Evolutionary conservation across 2,329 filamentous ascomycete genomes (phyloP), one percentile per base, ranked within the genome.

Genomic region (Diaporthe sp.): DNA sequence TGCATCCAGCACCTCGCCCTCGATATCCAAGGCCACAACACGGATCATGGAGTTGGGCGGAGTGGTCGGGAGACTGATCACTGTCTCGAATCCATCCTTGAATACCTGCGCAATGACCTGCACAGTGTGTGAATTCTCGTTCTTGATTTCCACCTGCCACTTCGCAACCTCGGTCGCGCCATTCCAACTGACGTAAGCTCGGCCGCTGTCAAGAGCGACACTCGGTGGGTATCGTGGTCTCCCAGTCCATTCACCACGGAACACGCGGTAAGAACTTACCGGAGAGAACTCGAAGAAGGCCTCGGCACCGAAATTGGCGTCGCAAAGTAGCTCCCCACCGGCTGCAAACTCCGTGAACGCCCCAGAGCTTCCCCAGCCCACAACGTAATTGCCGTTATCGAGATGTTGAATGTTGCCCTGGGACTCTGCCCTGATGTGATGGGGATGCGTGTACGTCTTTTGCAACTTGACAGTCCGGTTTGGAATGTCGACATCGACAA

Each of bases 401-500:
- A 92, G 84, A 8, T 89, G 78, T 76, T 92, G 90, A 42, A 88
- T 86, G n/a, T 82, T 85, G 9, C 85, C 84, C 75, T 87, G 86
- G n/a, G 76, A 76, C 68, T 70, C 72, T 60, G 74, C 67, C 45
- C 47, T 66, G 66, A 74, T 73, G 50, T 71, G 60, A 58, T 22
- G 73, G 50, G 82, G 81, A 72, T 83, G 81, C 66, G 72, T 79
- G 76, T 80, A 81, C 58, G 82, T 80, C 9, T 77, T 73, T 4
- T 81, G 79, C 10, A 82, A 72, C 40, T 77, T 73, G 4, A 77
- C 82, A 10, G 81, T 82, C 79, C 78, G 80, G 22, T 71, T 76
- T 12, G 71, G 72, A 25, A 77, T 35, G 74, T 83, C 79, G 15
- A 83, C 78, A 52, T 80, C 76, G 33, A 83, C 68, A 19, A 76